A percentile compares a stretch with the other conserved stretches of the same genome.
These are phyloP conservation scores for Pseudonitzschia multiseries DNA, from an alignment of 108 stramenopile species.

Conservation along the genomic window DNA sequence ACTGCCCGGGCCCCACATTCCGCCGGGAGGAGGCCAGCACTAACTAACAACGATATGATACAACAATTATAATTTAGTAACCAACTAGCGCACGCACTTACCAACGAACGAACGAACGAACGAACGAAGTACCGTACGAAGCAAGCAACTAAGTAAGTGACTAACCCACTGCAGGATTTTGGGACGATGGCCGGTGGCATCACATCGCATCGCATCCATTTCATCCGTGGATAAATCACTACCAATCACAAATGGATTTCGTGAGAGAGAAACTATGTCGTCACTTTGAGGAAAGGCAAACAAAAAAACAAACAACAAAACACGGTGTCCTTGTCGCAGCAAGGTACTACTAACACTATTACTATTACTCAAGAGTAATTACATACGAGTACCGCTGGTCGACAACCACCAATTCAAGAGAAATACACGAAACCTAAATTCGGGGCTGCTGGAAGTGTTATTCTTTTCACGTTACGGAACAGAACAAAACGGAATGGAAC, in stretches of 20 bases:
- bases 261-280: neutral
- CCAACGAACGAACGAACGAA: too few species aligned
- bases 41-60: too few species aligned
- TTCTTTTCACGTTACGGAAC: neutral
- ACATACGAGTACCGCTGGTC: too few species aligned
- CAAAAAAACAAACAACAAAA: neutral
- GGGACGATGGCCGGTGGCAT: neutral
- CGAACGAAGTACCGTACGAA: too few species aligned
- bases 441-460: conserved; percentile 7
- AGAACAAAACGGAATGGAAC: too few species aligned
- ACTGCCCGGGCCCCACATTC: conserved; percentile 1
- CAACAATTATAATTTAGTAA: too few species aligned
- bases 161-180: neutral
- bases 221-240: too few species aligned
- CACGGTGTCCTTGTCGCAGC: neutral
- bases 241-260: neutral
- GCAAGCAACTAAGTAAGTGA: neutral
- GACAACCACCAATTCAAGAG: neutral
- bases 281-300: neutral
- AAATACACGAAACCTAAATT: conserved; percentile 2
- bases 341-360: neutral
- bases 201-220: neutral
- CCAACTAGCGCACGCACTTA: too few species aligned
- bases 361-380: too few species aligned
- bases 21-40: neutral